Evolutionary conservation across 257 asterid species (phyloP).

Genomic region (Datura wrightii): DNA sequence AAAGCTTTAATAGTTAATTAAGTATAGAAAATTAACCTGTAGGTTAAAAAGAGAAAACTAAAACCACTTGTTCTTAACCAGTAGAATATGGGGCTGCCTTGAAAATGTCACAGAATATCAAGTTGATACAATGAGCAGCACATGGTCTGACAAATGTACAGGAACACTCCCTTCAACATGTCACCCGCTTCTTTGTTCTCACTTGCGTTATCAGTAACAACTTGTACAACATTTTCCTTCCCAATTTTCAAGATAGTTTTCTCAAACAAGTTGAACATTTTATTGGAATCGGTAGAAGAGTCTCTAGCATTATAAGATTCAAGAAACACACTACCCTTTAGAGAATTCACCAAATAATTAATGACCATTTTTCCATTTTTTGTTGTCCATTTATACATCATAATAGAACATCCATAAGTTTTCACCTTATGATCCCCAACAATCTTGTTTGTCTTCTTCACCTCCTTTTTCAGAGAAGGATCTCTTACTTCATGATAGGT

Average conservation of each 20-base stretch:
- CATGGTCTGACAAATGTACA: background rate
- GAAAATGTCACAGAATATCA: conserved; percentile 1
- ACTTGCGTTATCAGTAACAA: background rate
- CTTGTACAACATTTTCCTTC: background rate
- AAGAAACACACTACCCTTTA: background rate
- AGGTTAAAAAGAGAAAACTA: background rate
- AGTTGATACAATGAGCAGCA: background rate
- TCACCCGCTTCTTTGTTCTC: background rate
- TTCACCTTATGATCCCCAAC: background rate
- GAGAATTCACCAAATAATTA: background rate
- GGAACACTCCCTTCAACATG: background rate
- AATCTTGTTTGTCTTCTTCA: background rate
- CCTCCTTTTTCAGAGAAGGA: conserved; percentile 29
- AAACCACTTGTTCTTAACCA: background rate
- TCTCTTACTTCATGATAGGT: conserved; percentile 30
- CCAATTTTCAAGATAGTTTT: no score
- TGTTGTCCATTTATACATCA: background rate
- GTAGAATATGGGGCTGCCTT: background rate
- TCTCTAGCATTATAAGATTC: background rate
- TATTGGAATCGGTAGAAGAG: background rate
- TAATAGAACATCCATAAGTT: background rate
- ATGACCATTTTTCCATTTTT: background rate
- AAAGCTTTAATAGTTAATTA: background rate
- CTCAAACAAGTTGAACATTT: background rate
- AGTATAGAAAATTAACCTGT: background rate